phyloP scores from a whole-genome alignment of 73 alveolate species.

The Durusdinium trenchii region DNA sequence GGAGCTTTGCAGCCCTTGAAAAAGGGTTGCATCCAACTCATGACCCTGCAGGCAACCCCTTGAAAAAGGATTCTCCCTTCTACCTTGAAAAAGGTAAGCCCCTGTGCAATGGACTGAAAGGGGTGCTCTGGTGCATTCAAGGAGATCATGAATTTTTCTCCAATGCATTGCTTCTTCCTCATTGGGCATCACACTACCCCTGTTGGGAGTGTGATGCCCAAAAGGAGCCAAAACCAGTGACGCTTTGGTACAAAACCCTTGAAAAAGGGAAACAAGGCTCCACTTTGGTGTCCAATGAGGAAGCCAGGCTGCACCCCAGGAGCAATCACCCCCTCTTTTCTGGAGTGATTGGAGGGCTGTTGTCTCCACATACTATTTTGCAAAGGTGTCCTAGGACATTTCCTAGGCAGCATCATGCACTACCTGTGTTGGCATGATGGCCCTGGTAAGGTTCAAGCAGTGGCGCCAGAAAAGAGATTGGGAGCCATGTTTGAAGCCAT shows the following conservation, averaged over 20 bases:
- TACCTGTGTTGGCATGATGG: not conserved
- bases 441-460: not conserved
- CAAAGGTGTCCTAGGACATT: not conserved
- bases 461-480: not conserved
- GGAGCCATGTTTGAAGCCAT: not conserved
- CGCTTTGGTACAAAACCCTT: not conserved
- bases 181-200: not conserved
- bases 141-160: not conserved
- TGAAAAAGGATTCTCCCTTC: constrained; percentile 35
- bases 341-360: not conserved
- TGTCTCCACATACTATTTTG: not conserved
- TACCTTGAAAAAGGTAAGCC: not conserved
- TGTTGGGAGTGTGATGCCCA: not conserved
- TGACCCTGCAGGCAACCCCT: not conserved
- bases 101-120: not conserved
- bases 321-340: not conserved
- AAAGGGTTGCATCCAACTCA: not conserved
- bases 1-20: not conserved
- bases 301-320: not conserved
- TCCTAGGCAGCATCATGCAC: not conserved
- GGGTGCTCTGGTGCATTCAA: not conserved
- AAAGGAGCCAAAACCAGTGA: too few species aligned
- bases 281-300: not conserved
- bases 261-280: not conserved
- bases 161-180: not conserved